These are phyloP conservation scores for Cymbidium sinense DNA, from an alignment of 106 monocot species.

Conservation along the genomic window DNA sequence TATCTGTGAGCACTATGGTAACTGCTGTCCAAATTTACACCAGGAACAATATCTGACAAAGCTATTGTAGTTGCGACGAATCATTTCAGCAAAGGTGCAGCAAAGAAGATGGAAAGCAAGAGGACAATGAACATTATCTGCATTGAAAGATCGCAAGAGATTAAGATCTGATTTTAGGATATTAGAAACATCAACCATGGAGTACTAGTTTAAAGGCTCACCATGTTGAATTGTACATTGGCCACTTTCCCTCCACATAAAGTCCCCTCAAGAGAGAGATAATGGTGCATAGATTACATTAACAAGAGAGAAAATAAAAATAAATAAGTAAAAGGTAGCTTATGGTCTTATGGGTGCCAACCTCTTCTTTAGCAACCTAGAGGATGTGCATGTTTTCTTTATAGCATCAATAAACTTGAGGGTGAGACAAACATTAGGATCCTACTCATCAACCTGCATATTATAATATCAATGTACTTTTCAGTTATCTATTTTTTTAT, in stretches of 20 bases:
- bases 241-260: slow-evolving; percentile 18
- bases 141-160: too few species aligned
- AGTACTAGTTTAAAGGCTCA: slow-evolving; percentile 32
- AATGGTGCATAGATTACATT: too few species aligned
- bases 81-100: slow-evolving; percentile 12
- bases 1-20: too few species aligned
- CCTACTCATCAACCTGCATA: slow-evolving; percentile 55
- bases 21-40: too few species aligned
- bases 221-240: slow-evolving; percentile 23
- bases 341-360: too few species aligned
- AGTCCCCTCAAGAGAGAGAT: too few species aligned
- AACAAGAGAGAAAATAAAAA: too few species aligned
- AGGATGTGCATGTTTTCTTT: slow-evolving; percentile 57
- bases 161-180: too few species aligned
- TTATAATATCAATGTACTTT: background rate
- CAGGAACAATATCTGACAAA: too few species aligned
- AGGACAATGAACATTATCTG: slow-evolving; percentile 33
- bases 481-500: background rate
- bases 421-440: slow-evolving; percentile 73
- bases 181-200: too few species aligned
- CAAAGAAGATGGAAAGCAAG: slow-evolving; percentile 31
- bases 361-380: too few species aligned
- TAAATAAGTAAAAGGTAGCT: too few species aligned
- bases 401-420: slow-evolving; percentile 56
- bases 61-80: background rate